These are phyloP conservation scores for Stromatinia cepivora DNA, from an alignment of 2,329 filamentous ascomycete species.

Conservation along the genomic window DNA sequence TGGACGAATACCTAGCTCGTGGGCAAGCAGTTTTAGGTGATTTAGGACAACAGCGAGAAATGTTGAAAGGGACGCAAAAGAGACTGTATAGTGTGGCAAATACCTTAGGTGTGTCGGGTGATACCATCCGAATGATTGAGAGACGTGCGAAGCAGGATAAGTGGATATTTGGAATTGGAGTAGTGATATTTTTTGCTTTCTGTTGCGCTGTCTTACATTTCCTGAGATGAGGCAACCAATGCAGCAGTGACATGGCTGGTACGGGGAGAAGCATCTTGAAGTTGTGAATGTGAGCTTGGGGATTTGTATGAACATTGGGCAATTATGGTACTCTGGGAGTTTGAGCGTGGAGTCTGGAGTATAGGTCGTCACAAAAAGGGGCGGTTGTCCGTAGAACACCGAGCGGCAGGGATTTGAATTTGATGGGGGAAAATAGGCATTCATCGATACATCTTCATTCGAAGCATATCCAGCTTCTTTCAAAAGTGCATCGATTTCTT, in stretches of 20 bases:
- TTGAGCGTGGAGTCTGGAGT: conserved; percentile 15
- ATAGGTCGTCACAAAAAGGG: neutral
- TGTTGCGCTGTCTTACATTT: conserved; percentile 90
- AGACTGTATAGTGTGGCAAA: conserved; percentile 90
- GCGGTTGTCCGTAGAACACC: neutral
- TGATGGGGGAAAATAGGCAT: neutral
- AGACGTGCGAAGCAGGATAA: conserved; percentile 90
- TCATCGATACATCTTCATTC: neutral
- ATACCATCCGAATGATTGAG: conserved; percentile 97
- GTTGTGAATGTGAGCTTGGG: neutral
- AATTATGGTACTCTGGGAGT: neutral
- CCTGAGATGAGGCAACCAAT: conserved; percentile 55
- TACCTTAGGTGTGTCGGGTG: conserved; percentile 87
- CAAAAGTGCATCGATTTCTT: neutral
- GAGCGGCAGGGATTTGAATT: neutral
- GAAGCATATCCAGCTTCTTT: neutral
- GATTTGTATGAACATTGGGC: neutral
- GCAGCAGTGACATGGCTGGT: neutral
- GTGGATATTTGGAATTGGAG: conserved; percentile 93
- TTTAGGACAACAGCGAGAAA: conserved; percentile 84
- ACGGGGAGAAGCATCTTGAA: neutral
- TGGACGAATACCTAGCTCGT: conserved; percentile 92
- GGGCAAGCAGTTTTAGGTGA: conserved; percentile 89
- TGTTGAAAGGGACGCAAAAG: conserved; percentile 92
- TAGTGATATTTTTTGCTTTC: conserved; percentile 83